Evolutionary conservation across 2,329 filamentous ascomycete species (phyloP).

Genomic region (Bipolaris bicolor): DNA sequence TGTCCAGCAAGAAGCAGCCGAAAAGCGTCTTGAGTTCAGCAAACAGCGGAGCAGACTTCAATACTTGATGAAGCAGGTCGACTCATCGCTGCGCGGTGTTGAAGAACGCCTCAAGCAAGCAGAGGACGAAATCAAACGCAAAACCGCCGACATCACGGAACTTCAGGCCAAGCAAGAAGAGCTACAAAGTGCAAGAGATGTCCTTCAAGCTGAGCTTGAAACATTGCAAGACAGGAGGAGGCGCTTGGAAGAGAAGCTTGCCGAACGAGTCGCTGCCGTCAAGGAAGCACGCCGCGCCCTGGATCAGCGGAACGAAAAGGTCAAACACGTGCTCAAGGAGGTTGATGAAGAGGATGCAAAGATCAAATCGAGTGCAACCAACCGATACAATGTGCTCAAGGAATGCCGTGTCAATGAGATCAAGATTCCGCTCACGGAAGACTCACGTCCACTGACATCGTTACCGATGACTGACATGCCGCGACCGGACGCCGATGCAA

Average conservation of each 20-base stretch:
- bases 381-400: conserved; percentile 82
- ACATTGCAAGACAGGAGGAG: conserved; percentile 75
- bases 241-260: conserved; percentile 69
- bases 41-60: conserved; percentile 72
- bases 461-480: conserved; percentile 86
- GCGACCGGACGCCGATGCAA: conserved; percentile 76
- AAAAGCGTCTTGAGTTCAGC: conserved; percentile 85
- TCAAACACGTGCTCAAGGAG: conserved; percentile 75
- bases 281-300: conserved; percentile 79
- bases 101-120: conserved; percentile 72
- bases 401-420: conserved; percentile 95
- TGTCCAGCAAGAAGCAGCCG: conserved; percentile 84
- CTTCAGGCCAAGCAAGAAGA: conserved; percentile 73
- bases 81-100: conserved; percentile 73
- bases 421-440: conserved; percentile 75
- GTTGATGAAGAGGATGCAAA: conserved; percentile 82
- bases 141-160: conserved; percentile 68
- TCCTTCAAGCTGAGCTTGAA: conserved; percentile 77
- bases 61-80: conserved; percentile 67
- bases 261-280: conserved; percentile 74
- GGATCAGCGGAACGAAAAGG: conserved; percentile 81
- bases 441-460: conserved; percentile 74
- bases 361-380: conserved; percentile 82
- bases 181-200: conserved; percentile 75
- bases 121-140: conserved; percentile 68